Base-by-base conservation (phyloP, 2,329 filamentous ascomycete species). In the Cryphonectria radicalis region DNA sequence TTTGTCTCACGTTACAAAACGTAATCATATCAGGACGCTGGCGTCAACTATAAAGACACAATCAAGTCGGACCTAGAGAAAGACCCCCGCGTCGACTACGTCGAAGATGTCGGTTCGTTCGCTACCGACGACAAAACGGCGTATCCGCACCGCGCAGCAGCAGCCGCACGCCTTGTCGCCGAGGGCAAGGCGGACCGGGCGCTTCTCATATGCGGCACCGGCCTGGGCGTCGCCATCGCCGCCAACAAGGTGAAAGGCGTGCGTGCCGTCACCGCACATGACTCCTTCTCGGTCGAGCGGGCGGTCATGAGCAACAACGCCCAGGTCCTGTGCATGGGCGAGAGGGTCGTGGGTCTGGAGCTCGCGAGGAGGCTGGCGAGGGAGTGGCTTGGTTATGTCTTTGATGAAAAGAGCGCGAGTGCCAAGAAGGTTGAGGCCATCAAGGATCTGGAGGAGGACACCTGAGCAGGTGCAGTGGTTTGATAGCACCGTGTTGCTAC, bases 171-270 rank as follows among this genome's bases (percentile, higher is more conserved):
- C 72, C 84, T 92, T 53, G 87, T 93, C 14, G 84, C 86, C 4
- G 80, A 84, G 7, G 91, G 90, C 60, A 85, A 89, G 77, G 91
- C 88, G 67, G 93, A 97, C 81, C 91, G 93, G 68, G 93, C 93
- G 0, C 85, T 97, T 53, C 83, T 94, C 59, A 93, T 97, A 83
- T 97, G 93, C 82, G 93, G 94, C 2, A 97, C 94, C 0, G 94
- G 94, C 0, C 87, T 97, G 10, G 94, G 94, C 28, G 94, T 97
- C 10, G 93, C 94, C 76, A 97, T 97, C 79, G 84, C 89, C n/a
- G 94, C 94, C 75, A 97, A 97, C 86, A 97, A 97, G 81, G 90
- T 97, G 74, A 91, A 90, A 70, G 93, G 93, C 7, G 89, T 97
- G 73, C 86, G 93, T 35, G 94, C 94, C n/a, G 94, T 97, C 25